Evolutionary conservation across 495 filamentous ascomycete genomes (phyloP).

Genomic region (Massariosphaeria phaeospora): DNA sequence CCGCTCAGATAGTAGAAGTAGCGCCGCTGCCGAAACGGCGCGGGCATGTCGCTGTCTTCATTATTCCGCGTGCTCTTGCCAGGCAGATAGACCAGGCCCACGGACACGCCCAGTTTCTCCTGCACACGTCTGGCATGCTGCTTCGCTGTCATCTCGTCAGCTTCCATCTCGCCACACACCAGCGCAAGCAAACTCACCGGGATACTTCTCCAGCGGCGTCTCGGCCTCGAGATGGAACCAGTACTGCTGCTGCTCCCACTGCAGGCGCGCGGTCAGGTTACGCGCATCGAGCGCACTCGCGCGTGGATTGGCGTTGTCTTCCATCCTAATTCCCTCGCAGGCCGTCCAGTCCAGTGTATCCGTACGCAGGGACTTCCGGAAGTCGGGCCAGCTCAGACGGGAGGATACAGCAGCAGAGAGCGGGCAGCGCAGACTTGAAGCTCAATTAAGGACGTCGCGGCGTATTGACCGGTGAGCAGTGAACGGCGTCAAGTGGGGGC

Average conservation of each 20-base stretch:
- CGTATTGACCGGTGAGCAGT: background rate
- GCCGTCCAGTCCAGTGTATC: background rate
- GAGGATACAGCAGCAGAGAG: background rate
- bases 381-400: background rate
- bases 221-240: constrained; percentile 30
- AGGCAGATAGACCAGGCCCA: constrained; percentile 61
- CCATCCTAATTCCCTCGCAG: background rate
- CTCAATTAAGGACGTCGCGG: background rate
- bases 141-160: constrained; percentile 55
- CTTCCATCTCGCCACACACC: background rate
- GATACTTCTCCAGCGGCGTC: constrained; percentile 39
- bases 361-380: too few relatives aligned
- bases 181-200: constrained; percentile 38
- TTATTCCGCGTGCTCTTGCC: constrained; percentile 47
- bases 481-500: background rate
- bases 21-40: constrained; percentile 59
- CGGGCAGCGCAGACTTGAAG: background rate
- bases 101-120: constrained; percentile 54
- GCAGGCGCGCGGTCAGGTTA: constrained; percentile 4
- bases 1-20: constrained; percentile 70
- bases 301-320: background rate
- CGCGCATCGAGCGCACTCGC: constrained; percentile 5
- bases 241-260: constrained; percentile 19
- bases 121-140: constrained; percentile 71
- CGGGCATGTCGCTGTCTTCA: constrained; percentile 57